Percentiles rank a stretch among this genome's conserved stretches.
phyloP scores from a whole-genome alignment of 805 yeast species.

The Metschnikowia dekortorum region DNA sequence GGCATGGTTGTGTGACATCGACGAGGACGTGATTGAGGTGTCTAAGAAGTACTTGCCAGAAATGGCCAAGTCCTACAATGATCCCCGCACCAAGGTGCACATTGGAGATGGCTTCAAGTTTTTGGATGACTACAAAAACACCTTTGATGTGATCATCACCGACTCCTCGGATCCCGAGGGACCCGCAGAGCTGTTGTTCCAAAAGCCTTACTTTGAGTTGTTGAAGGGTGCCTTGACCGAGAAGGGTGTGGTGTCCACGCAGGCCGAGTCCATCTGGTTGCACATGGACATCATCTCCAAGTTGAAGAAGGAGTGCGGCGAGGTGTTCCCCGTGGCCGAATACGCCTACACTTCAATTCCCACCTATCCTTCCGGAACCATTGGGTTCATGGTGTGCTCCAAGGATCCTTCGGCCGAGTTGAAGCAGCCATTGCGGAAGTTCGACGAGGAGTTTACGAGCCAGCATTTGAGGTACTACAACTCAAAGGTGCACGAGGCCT shows the following conservation, averaged over 20 bases:
- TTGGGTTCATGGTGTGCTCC: constrained; percentile 96
- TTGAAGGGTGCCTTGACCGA: constrained; percentile 84
- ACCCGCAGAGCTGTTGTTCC: constrained; percentile 92
- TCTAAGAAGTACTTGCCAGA: constrained; percentile 85
- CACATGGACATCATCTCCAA: constrained; percentile 80
- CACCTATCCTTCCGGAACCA: constrained; percentile 95
- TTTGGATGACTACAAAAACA: constrained; percentile 73
- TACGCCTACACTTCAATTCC: constrained; percentile 92
- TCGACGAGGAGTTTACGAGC: constrained; percentile 57
- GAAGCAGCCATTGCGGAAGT: constrained; percentile 61
- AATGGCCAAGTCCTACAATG: constrained; percentile 76
- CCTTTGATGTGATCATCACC: constrained; percentile 92
- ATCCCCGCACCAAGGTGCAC: constrained; percentile 86
- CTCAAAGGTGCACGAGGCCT: constrained; percentile 76
- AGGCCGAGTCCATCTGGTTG: constrained; percentile 94
- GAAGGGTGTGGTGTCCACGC: constrained; percentile 88
- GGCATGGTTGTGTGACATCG: constrained; percentile 92
- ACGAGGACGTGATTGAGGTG: constrained; percentile 84
- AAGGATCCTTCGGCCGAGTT: constrained; percentile 67
- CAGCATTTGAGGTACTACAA: constrained; percentile 78
- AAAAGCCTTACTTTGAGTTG: constrained; percentile 84
- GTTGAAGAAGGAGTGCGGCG: constrained; percentile 74
- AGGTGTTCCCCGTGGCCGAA: constrained; percentile 87
- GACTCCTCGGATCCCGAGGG: constrained; percentile 99
- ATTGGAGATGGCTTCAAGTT: constrained; percentile 98